phyloP scores from a whole-genome alignment of 495 filamentous ascomycete genomes.

The Aspergillus biplanus region DNA sequence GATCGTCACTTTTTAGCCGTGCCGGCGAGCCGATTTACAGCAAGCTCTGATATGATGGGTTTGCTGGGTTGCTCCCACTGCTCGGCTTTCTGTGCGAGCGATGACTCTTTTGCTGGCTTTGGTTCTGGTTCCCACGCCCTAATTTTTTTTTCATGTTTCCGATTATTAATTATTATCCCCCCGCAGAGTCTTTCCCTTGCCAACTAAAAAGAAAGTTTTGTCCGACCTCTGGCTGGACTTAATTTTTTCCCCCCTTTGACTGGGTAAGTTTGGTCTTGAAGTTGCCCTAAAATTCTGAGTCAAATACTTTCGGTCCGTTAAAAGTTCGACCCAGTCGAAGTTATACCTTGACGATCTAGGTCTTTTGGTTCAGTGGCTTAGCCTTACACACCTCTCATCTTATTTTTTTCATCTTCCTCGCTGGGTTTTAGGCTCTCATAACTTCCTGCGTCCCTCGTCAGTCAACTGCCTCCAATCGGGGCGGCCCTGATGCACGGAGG shows the following conservation, averaged over 20 bases:
- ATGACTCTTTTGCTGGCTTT: not conserved
- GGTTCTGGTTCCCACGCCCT: not conserved
- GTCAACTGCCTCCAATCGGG: too few relatives aligned
- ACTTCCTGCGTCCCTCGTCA: too few relatives aligned
- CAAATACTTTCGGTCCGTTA: too few relatives aligned
- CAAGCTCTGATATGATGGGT: not conserved
- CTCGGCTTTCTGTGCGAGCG: conserved; percentile 25
- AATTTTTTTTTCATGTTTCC: not conserved
- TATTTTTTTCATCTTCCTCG: not conserved
- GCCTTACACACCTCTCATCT: not conserved
- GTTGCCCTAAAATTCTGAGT: not conserved
- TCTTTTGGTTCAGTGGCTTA: not conserved
- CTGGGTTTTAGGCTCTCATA: too few relatives aligned
- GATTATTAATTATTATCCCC: conserved; percentile 1
- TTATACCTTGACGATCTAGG: not conserved
- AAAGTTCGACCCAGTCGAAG: not conserved
- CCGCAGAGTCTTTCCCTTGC: not conserved
- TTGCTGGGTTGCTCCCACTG: not conserved
- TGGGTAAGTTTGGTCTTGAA: not conserved
- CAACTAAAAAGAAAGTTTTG: not conserved
- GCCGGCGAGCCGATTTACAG: not conserved
- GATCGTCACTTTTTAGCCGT: conserved; percentile 2
- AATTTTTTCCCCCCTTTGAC: not conserved
- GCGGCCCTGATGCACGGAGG: too few relatives aligned
- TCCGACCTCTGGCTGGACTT: not conserved